A percentile compares a stretch with the other conserved stretches of the same genome.
Evolutionary conservation across 805 yeast genomes (phyloP).

Genomic region (Wickerhamomyces canadensis): DNA sequence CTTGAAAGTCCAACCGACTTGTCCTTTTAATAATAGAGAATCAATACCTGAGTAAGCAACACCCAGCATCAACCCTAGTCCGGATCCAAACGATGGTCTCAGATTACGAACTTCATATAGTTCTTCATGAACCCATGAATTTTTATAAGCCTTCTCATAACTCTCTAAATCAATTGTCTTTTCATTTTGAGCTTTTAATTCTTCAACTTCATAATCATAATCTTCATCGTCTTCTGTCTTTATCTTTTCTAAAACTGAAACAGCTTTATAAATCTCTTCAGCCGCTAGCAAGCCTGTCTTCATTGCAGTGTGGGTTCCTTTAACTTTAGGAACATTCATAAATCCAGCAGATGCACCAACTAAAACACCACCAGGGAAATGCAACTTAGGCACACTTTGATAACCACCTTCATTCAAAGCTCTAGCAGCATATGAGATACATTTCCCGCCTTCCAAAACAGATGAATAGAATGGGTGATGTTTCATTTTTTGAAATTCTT

Average conservation of each 20-base stretch:
- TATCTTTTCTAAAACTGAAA: constrained; percentile 38
- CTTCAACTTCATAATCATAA: constrained; percentile 35
- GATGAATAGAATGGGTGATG: constrained; percentile 78
- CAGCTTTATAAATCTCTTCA: constrained; percentile 59
- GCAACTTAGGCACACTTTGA: constrained; percentile 85
- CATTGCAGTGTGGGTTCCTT: constrained; percentile 97
- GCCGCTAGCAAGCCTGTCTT: constrained; percentile 96
- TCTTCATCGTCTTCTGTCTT: constrained; percentile 38
- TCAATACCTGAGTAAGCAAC: constrained; percentile 78
- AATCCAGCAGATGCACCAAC: constrained; percentile 97
- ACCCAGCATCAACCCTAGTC: constrained; percentile 79
- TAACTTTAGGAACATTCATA: constrained; percentile 94
- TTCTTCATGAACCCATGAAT: constrained; percentile 86
- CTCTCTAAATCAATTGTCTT: constrained; percentile 44
- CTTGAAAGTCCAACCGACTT: constrained; percentile 81
- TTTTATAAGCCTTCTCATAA: constrained; percentile 60
- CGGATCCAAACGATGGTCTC: constrained; percentile 81
- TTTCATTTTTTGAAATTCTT: constrained; percentile 93
- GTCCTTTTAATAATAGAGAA: constrained; percentile 72
- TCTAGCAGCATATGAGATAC: constrained; percentile 91
- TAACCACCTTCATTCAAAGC: constrained; percentile 96
- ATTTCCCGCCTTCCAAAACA: constrained; percentile 81
- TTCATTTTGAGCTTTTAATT: constrained; percentile 30
- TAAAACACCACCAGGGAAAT: constrained; percentile 94
- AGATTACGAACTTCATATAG: constrained; percentile 81